phyloP scores from a whole-genome alignment of 2,329 filamentous ascomycete genomes.

The Berkeleyomyces rouxiae region DNA sequence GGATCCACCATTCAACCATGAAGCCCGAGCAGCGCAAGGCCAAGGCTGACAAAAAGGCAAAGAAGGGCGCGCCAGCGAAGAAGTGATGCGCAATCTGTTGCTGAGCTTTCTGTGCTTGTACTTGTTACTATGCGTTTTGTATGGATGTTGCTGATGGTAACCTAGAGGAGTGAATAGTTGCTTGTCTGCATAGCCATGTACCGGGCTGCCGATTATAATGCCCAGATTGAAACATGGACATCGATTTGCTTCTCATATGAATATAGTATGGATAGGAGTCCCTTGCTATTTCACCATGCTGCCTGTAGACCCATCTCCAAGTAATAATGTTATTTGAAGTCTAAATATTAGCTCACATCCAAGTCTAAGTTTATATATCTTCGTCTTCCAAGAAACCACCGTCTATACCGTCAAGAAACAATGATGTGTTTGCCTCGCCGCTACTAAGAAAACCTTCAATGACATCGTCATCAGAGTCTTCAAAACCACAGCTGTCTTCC shows the following conservation, averaged over 20 bases:
- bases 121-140: neutral
- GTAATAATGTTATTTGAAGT: neutral
- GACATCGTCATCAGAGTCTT: neutral
- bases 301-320: neutral
- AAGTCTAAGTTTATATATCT: constrained; percentile 3
- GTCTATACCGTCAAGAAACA: neutral
- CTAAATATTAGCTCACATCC: neutral
- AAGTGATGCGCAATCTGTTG: neutral
- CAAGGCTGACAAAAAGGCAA: constrained; percentile 27
- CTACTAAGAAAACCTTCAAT: neutral
- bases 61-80: constrained; percentile 16
- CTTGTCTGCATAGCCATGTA: neutral
- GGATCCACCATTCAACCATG: constrained; percentile 41
- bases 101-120: neutral
- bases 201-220: neutral
- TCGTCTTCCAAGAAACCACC: neutral
- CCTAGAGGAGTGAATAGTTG: neutral
- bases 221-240: neutral
- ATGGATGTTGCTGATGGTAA: neutral
- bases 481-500: neutral
- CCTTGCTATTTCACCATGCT: neutral
- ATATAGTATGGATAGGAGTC: neutral
- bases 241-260: neutral
- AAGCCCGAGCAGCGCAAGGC: constrained; percentile 44
- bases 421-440: neutral